Base-by-base conservation (phyloP, 2,329 filamentous ascomycete species). In the Fusarium luffae region DNA sequence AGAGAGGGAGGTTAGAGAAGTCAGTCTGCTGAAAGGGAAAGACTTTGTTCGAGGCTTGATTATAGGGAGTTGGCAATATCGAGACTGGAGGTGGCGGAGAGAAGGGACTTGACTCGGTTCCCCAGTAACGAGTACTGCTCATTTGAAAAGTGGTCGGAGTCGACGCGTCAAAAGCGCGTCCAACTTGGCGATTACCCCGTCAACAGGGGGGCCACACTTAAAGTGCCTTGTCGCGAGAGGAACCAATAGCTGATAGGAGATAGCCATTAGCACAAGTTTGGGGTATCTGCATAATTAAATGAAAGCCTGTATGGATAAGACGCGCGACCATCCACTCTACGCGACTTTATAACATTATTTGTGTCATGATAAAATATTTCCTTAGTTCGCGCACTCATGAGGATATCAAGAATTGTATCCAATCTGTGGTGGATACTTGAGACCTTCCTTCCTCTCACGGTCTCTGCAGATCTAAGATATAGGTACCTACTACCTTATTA, bases 81-180 rank as follows among this genome's bases (percentile, higher is more conserved):
- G 19, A 54, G 54, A 43, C 54, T 54, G 43, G 59, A 55, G 49
- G 40, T 51, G 63, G 58, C 52, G 54, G 55, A 70, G 61, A 60
- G 61, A 60, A 37, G 34, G 54, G 56, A 23, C 49, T 54, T 54
- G 43, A 27, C 55, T 69, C 46, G 57, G 54, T 71, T 59, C 65
- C 69, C 69, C 43, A 56, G 65, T 69, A 71, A 71, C 68, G 51
- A 66, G 37, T 32, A 32, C 47, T 66, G 43, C 37, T 66, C 63
- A 66, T 66, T 69, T 56, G 63, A 68, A 72, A 71, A 71, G 68
- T 71, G 54, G 68, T 61, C 57, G 54, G 57, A 46, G 42, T 34
- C 46, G 54, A 71, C 69, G 69, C 69, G 69, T 59, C 44, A 25
- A 65, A 48, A 48, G 54, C 69, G 69, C 69, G 69, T 34, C 44